Conservation (phyloP, 371 early-diverging fungal genomes). For the Mortierella sp. region DNA sequence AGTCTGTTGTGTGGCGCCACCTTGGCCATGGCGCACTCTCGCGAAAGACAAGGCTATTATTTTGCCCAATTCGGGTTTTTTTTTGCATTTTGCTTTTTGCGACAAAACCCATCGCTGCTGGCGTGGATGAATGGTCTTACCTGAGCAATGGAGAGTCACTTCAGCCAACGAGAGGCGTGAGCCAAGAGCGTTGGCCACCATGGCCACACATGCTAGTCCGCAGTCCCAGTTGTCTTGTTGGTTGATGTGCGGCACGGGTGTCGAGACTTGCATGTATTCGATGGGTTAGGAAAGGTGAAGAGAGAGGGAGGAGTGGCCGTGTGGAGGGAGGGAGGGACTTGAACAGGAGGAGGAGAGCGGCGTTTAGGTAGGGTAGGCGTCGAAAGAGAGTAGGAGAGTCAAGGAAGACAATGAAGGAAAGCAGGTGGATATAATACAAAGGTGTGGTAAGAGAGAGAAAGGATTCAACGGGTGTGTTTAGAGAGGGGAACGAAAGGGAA, state of each 20-base stretch:
- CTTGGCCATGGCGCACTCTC: not conserved
- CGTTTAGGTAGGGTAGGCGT: too few relatives aligned
- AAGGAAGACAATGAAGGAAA: not conserved
- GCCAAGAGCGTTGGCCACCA: conserved; percentile 74
- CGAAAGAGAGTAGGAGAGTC: not conserved
- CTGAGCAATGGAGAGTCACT: conserved; percentile 43
- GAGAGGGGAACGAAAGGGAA: too few relatives aligned
- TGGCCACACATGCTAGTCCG: conserved; percentile 87
- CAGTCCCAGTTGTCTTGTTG: conserved; percentile 79
- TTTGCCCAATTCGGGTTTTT: not conserved
- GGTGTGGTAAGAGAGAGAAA: not conserved
- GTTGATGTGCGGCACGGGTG: conserved; percentile 48
- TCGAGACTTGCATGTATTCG: conserved; percentile 42
- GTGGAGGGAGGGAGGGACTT: not conserved
- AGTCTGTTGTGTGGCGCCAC: not conserved
- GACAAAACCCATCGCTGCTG: not conserved
- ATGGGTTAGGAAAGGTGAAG: not conserved
- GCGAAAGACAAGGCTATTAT: not conserved
- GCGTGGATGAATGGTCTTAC: conserved; percentile 14
- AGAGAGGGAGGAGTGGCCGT: not conserved
- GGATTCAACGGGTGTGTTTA: not conserved
- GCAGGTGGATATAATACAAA: not conserved
- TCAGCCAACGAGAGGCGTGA: conserved; percentile 47
- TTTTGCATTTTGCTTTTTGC: not conserved
- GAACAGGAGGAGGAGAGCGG: not conserved